A percentile compares a stretch with the other conserved stretches of the same genome.
Evolutionary conservation across 1,139 yeast genomes (phyloP).

Genomic region (Hanseniaspora gamundiae): DNA sequence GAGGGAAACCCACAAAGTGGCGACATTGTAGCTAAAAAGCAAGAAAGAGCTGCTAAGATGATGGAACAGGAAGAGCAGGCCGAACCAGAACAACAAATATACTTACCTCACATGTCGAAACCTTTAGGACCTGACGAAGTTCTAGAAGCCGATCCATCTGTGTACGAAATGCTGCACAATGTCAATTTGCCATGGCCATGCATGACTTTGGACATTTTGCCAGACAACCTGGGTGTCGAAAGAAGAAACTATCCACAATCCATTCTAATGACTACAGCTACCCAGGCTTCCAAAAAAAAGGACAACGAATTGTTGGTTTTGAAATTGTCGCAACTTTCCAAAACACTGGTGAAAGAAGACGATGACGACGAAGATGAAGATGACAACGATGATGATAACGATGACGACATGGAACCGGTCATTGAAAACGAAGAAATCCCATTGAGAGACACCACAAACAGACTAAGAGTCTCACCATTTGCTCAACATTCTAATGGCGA

Average conservation of each 20-base stretch:
- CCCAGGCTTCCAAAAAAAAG: conserved; percentile 80
- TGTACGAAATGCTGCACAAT: conserved; percentile 92
- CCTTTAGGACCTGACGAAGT: conserved; percentile 95
- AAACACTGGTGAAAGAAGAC: conserved; percentile 75
- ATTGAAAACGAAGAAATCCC: conserved; percentile 75
- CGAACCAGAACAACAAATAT: conserved; percentile 30
- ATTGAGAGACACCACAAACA: conserved; percentile 72
- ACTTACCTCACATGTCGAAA: conserved; percentile 75
- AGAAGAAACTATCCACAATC: conserved; percentile 87
- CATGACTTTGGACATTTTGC: conserved; percentile 76
- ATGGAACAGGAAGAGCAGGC: conserved; percentile 21
- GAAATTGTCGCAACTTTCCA: conserved; percentile 70
- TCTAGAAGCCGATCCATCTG: conserved; percentile 90
- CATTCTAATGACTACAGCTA: conserved; percentile 77
- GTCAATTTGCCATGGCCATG: conserved; percentile 97
- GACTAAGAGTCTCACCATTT: conserved; percentile 78
- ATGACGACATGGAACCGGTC: conserved; percentile 63
- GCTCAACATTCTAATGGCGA: conserved; percentile 36
- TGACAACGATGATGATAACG: conserved; percentile 49
- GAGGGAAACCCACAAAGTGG: no score
- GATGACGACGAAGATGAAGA: conserved; percentile 58
- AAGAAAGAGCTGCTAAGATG: conserved; percentile 19
- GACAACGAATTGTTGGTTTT: conserved; percentile 82
- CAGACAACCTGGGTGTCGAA: conserved; percentile 77
- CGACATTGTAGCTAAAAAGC: conserved; percentile 14